phyloP scores from a whole-genome alignment of 2,329 filamentous ascomycete genomes.

The Paraphoma chrysanthemicola region DNA sequence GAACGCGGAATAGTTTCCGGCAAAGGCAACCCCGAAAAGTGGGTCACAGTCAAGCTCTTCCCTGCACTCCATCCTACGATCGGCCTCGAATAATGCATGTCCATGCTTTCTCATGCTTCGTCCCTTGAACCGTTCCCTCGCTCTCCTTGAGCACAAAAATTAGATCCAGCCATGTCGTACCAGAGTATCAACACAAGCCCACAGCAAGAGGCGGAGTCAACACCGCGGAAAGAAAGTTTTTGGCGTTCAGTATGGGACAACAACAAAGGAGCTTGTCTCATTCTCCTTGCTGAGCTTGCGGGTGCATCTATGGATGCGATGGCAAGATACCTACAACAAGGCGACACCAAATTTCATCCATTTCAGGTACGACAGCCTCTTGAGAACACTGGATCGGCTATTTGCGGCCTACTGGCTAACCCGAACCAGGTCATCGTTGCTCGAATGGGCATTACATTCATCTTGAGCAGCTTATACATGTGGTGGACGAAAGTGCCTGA shows the following conservation, averaged over 20 bases:
- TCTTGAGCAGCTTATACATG: slow-evolving; percentile 73
- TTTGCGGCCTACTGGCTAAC: neutral
- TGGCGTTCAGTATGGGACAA: slow-evolving; percentile 14
- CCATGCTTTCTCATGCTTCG: no score
- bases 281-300: slow-evolving; percentile 11
- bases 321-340: slow-evolving; percentile 16
- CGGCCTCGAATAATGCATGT: neutral
- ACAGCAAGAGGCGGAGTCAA: neutral
- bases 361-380: slow-evolving; percentile 7
- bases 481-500: slow-evolving; percentile 59
- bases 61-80: neutral
- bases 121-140: no score
- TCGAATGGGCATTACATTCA: slow-evolving; percentile 73
- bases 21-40: neutral
- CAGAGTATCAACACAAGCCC: neutral
- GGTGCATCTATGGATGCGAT: slow-evolving; percentile 19
- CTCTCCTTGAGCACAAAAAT: neutral
- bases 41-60: slow-evolving; percentile 4
- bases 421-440: slow-evolving; percentile 70
- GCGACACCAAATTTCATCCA: slow-evolving; percentile 16
- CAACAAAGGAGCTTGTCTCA: slow-evolving; percentile 17
- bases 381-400: neutral
- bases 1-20: slow-evolving; percentile 2
- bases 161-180: neutral
- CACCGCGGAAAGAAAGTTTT: slow-evolving; percentile 2